phyloP scores from a whole-genome alignment of 2,329 filamentous ascomycete species.

The Penicillium sp. region DNA sequence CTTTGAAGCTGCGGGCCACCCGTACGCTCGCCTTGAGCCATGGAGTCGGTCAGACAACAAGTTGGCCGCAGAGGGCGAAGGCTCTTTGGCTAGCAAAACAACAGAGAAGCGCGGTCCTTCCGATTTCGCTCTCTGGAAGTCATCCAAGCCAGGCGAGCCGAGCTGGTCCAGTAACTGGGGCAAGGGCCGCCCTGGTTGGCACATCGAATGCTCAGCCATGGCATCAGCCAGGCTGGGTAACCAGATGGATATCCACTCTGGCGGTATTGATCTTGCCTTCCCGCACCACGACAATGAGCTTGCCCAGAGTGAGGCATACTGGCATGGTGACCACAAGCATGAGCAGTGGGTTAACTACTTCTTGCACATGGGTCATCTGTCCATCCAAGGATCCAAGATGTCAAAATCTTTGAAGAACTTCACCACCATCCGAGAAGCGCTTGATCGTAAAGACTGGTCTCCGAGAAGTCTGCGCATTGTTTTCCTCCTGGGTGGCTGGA shows the following conservation, averaged over 20 bases:
- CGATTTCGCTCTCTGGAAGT: conserved; percentile 94
- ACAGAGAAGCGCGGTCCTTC: conserved; percentile 70
- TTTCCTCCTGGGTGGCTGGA: conserved; percentile 85
- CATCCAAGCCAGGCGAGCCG: conserved; percentile 86
- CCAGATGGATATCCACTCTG: conserved; percentile 88
- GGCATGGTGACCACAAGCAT: conserved; percentile 47
- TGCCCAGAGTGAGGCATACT: conserved; percentile 87
- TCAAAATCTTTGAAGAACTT: conserved; percentile 95
- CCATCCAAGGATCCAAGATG: conserved; percentile 91
- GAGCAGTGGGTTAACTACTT: conserved; percentile 93
- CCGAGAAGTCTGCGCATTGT: conserved; percentile 77
- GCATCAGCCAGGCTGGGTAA: conserved; percentile 81
- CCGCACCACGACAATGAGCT: conserved; percentile 93
- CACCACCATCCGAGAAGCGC: conserved; percentile 82
- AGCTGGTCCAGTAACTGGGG: conserved; percentile 89
- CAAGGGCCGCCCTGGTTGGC: conserved; percentile 85
- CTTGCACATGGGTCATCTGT: conserved; percentile 89
- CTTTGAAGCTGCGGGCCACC: conserved; percentile 80
- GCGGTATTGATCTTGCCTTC: conserved; percentile 86
- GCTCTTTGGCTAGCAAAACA: conserved; percentile 63
- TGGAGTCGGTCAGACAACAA: conserved; percentile 81
- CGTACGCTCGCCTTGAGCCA: conserved; percentile 80
- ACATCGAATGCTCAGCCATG: conserved; percentile 97
- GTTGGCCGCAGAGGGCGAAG: conserved; percentile 84
- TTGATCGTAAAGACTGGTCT: conserved; percentile 68